phyloP scores from a whole-genome alignment of 148 eudicot species.

The Rhododendron ferrugineum region DNA sequence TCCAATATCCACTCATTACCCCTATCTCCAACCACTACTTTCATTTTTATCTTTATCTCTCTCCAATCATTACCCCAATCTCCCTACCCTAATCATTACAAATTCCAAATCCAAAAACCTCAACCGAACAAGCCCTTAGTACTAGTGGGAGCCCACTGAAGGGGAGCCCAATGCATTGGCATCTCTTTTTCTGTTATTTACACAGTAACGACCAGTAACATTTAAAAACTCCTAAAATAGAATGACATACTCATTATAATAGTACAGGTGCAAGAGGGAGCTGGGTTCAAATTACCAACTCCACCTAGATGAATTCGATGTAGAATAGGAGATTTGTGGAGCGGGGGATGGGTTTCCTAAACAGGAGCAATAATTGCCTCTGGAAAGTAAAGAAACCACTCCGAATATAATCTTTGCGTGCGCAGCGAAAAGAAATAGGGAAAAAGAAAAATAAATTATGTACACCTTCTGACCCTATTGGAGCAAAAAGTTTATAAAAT shows the following conservation, averaged over 20 bases:
- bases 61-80: no score
- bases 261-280: not conserved
- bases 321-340: not conserved
- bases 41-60: no score
- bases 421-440: not conserved
- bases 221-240: not conserved
- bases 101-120: no score
- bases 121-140: no score
- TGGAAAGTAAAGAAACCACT: not conserved
- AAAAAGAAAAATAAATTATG: not conserved
- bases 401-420: not conserved
- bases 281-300: not conserved
- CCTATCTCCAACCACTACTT: no score
- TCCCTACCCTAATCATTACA: no score
- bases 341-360: not conserved
- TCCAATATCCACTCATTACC: no score
- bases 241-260: not conserved
- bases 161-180: not conserved
- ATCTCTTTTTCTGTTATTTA: not conserved
- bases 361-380: not conserved
- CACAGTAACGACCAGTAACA: not conserved
- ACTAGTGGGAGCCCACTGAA: not conserved
- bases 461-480: not conserved
- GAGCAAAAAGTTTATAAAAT: not conserved
- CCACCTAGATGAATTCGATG: not conserved